These are phyloP conservation scores for Fomitopsis pulvina DNA, from an alignment of 768 basidiomycete genomes.

Conservation along the genomic window DNA sequence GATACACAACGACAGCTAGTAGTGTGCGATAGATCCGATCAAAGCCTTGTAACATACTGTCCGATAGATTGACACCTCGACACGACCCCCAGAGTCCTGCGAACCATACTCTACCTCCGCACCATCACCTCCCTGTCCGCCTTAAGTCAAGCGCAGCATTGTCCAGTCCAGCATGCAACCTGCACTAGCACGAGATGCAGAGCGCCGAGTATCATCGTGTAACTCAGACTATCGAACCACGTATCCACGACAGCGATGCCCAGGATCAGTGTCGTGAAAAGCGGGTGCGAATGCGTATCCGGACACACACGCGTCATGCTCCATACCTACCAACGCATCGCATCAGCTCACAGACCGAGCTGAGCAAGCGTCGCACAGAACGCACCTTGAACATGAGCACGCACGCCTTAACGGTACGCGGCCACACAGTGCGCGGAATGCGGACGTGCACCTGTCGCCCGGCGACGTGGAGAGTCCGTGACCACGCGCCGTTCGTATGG, in stretches of 20 bases:
- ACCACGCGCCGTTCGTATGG: not conserved
- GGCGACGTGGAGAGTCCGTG: not conserved
- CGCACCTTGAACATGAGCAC: constrained; percentile 31
- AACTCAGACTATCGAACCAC: constrained; percentile 32
- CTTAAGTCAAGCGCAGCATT: constrained; percentile 1
- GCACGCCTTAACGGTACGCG: constrained; percentile 28
- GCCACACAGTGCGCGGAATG: constrained; percentile 13
- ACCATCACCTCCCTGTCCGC: not conserved
- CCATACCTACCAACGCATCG: constrained; percentile 13
- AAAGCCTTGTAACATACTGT: too few relatives aligned
- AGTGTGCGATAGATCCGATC: not conserved
- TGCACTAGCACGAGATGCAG: constrained; percentile 31
- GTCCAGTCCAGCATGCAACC: constrained; percentile 9
- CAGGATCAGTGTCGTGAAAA: constrained; percentile 23
- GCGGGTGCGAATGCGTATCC: constrained; percentile 15
- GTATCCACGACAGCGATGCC: constrained; percentile 39
- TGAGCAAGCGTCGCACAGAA: not conserved
- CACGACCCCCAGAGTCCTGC: not conserved
- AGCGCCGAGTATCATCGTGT: constrained; percentile 32
- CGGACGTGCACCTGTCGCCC: constrained; percentile 4
- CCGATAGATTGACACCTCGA: not conserved
- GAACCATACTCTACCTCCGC: not conserved
- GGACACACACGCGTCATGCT: constrained; percentile 22
- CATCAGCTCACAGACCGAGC: too few relatives aligned
- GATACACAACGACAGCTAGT: not conserved